These are phyloP conservation scores for Babesia caballi DNA, from an alignment of 169 alveolate species.

Conservation along the genomic window DNA sequence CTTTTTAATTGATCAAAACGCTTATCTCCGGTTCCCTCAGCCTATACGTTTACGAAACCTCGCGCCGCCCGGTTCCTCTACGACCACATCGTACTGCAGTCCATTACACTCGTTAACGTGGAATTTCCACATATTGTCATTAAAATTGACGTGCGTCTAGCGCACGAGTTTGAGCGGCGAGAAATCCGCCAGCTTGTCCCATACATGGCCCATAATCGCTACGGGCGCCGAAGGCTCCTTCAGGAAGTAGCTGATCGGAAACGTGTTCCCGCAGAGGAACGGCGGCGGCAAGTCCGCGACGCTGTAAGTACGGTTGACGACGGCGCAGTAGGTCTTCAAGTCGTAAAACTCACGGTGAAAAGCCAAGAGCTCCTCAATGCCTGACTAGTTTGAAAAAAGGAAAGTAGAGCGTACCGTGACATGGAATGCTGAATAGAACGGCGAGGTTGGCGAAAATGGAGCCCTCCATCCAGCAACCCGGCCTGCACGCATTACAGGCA, in stretches of 20 bases:
- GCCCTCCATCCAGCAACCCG: slow-evolving; percentile 55
- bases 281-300: slow-evolving; percentile 52
- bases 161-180: neutral
- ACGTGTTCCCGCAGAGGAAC: slow-evolving; percentile 49
- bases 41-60: too few species aligned
- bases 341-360: slow-evolving; percentile 49
- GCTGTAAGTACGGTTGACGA: slow-evolving; percentile 17
- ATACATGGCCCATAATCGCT: neutral
- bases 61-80: too few species aligned
- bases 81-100: too few species aligned
- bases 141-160: too few species aligned
- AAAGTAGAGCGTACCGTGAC: slow-evolving; percentile 35
- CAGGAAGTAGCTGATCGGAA: slow-evolving; percentile 21
- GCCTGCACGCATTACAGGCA: too few species aligned
- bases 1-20: too few species aligned
- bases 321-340: slow-evolving; percentile 42
- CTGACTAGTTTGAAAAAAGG: neutral
- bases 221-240: neutral
- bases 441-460: slow-evolving; percentile 46
- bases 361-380: slow-evolving; percentile 26
- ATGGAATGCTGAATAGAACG: slow-evolving; percentile 55
- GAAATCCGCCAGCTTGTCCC: neutral
- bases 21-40: too few species aligned
- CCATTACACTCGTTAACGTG: too few species aligned
- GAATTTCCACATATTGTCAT: too few species aligned